Percentiles rank a stretch among this genome's conserved stretches.
Conservation (phyloP, 2,329 filamentous ascomycete species). For the Sporothrix pallida region DNA sequence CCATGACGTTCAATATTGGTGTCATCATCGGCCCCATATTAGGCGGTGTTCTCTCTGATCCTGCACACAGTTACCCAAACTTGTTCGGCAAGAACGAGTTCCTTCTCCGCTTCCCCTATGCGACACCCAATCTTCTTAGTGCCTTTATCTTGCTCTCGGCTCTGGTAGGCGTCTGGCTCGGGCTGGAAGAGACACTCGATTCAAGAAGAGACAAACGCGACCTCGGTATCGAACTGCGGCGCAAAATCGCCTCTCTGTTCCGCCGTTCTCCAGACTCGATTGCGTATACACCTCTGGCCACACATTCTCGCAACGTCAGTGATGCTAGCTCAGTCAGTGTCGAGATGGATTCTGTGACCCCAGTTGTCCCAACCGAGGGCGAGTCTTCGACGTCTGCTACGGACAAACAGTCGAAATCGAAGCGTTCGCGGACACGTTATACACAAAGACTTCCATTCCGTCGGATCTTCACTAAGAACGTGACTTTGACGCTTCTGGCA, state of each 20-base stretch:
- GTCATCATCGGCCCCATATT: constrained; percentile 64
- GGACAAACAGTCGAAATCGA: neutral
- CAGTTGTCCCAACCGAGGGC: constrained; percentile 26
- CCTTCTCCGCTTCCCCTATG: constrained; percentile 59
- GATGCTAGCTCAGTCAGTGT: constrained; percentile 41
- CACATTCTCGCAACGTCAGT: constrained; percentile 36
- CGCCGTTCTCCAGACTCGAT: constrained; percentile 39
- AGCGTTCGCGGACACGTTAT: constrained; percentile 45
- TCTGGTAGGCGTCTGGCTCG: constrained; percentile 54
- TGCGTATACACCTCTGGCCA: constrained; percentile 47
- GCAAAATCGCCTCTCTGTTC: constrained; percentile 44
- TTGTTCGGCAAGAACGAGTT: constrained; percentile 56
- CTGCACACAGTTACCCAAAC: constrained; percentile 50
- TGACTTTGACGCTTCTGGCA: constrained; percentile 61
- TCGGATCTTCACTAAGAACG: constrained; percentile 62
- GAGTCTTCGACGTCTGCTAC: constrained; percentile 24
- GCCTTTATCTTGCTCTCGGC: constrained; percentile 54
- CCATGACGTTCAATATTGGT: constrained; percentile 75
- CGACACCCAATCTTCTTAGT: constrained; percentile 60
- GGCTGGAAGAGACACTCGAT: constrained; percentile 61
- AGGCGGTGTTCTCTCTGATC: constrained; percentile 54
- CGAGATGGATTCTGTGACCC: constrained; percentile 44
- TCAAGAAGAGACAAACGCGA: constrained; percentile 51
- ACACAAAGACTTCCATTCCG: constrained; percentile 58
- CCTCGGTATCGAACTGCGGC: constrained; percentile 53